Base-by-base conservation (phyloP, 257 asterid species). In the Jacaranda mimosifolia region DNA sequence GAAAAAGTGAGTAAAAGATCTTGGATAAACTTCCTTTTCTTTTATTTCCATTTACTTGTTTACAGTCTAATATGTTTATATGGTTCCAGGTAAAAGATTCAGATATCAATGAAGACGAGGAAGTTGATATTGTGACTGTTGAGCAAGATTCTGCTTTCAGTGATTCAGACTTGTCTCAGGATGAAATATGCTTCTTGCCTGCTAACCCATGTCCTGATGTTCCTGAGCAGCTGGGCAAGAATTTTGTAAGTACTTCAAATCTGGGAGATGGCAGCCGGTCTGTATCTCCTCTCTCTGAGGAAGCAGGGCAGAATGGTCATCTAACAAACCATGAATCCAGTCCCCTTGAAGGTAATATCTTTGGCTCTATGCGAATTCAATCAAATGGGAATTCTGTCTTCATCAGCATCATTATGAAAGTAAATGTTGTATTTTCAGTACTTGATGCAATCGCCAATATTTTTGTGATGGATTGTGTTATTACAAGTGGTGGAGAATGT, bases 141-240 rank as follows among this genome's bases (percentile, higher is more conserved):
- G 97, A 94, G 85, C 89, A 85, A 77, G 97, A 94, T 79, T 80
- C 96, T n/a, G 77, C 90, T 74, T 90, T 94, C 79, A 92, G 98
- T 80, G 98, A 94, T 85, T 91, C 97, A 19, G 97, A 94, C 82
- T 84, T 86, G 86, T 94, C 98, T 9, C 91, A 89, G 75, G 97
- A 82, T 49, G 98, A 92, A 79, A 73, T 92, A 59, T 76, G 92
- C 70, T 94, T 84, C 86, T 87, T 94, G 87, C 97, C 97, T 49
- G 89, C 94, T 38, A 90, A 92, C 52, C 98, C 98, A 11, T 68
- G 79, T 72, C 93, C 91, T 1, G 97, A 92, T 89, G 80, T 77
- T 87, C 85, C 89, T 62, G 98, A 90, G 82, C 91, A 81, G 83
- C 91, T 86, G 80, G 94, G 87, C 70, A 84, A 80, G 80, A 76